These are phyloP conservation scores for Xylaria castorea DNA, from an alignment of 495 filamentous ascomycete species.

Conservation along the genomic window DNA sequence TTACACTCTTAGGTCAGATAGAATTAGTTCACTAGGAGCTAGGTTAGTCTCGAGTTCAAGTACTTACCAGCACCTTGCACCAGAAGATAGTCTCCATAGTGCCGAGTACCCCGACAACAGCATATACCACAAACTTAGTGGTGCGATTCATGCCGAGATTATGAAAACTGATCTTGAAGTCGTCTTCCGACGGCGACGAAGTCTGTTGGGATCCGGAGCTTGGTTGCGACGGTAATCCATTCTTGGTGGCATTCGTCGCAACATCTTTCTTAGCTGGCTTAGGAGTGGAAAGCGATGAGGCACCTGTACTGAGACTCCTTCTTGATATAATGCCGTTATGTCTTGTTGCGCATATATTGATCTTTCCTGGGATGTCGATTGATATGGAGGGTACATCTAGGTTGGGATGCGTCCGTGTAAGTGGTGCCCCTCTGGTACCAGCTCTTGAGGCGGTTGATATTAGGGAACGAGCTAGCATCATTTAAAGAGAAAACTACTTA, in stretches of 20 bases:
- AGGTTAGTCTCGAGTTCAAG: conserved; percentile 21
- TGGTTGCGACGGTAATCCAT: not conserved
- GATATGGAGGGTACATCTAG: not conserved
- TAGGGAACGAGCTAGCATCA: not conserved
- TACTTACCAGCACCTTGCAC: conserved; percentile 34
- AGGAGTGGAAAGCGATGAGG: not conserved
- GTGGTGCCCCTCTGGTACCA: not conserved
- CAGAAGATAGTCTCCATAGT: conserved; percentile 41
- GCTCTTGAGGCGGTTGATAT: not conserved
- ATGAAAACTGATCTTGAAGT: conserved; percentile 35
- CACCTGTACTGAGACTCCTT: not conserved
- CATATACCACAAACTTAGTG: conserved; percentile 36
- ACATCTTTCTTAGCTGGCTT: not conserved
- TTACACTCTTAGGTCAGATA: conserved; percentile 7
- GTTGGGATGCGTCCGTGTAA: not conserved
- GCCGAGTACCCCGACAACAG: conserved; percentile 35
- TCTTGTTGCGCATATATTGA: not conserved
- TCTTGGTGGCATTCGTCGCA: not conserved
- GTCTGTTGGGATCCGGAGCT: not conserved
- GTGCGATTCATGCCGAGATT: conserved; percentile 37
- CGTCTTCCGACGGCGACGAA: conserved; percentile 10
- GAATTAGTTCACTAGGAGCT: not conserved
- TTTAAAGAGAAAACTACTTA: not conserved
- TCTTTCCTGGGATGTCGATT: not conserved
- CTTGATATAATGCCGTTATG: not conserved